A percentile compares a stretch with the other conserved stretches of the same genome.
phyloP scores from a whole-genome alignment of 257 asterid species.

The Striga asiatica region DNA sequence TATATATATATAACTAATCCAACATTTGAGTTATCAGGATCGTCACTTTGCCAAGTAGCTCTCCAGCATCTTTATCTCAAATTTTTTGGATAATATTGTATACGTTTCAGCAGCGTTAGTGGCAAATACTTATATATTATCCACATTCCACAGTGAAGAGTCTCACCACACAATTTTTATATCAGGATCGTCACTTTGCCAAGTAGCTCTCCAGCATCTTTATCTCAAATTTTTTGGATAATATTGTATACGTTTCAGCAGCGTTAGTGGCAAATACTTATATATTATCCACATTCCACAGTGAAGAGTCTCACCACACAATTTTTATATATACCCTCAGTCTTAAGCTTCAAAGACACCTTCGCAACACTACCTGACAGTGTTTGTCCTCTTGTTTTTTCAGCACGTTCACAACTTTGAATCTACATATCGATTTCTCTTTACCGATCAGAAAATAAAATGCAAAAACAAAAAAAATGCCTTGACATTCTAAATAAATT shows the following conservation, averaged over 20 bases:
- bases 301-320: neutral
- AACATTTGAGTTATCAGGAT: no score
- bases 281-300: neutral
- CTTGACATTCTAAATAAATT: neutral
- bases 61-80: neutral
- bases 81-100: neutral
- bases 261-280: neutral
- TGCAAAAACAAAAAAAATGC: neutral
- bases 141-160: neutral
- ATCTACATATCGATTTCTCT: no score
- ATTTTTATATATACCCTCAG: no score
- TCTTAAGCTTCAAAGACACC: no score
- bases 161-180: neutral
- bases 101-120: neutral
- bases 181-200: constrained; percentile 7
- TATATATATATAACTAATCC: no score
- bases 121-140: neutral
- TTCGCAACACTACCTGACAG: no score
- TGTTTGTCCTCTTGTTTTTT: no score
- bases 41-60: constrained; percentile 1
- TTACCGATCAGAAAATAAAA: no score
- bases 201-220: neutral
- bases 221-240: neutral
- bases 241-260: neutral
- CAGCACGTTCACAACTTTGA: no score